A percentile compares a stretch with the other conserved stretches of the same genome.
phyloP scores from a whole-genome alignment of 345 rosid species.

The Conringia planisiliqua region DNA sequence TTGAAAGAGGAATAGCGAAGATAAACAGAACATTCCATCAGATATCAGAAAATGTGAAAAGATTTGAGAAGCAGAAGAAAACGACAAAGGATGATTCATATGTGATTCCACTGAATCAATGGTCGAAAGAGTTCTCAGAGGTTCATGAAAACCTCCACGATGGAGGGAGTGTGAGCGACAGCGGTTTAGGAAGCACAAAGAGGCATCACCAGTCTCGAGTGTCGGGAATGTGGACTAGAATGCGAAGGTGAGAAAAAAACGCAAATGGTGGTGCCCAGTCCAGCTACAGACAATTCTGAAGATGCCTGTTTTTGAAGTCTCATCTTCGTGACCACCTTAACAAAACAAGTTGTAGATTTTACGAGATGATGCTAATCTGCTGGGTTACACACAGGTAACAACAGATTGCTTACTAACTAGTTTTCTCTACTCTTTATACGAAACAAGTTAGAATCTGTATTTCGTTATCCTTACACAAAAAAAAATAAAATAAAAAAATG shows the following conservation, averaged over 20 bases:
- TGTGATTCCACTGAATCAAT: constrained; percentile 72
- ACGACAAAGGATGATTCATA: constrained; percentile 78
- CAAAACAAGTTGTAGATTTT: constrained; percentile 23
- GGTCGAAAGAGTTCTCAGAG: constrained; percentile 81
- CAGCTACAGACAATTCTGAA: constrained; percentile 17
- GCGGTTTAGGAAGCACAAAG: constrained; percentile 60
- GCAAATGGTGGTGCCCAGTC: background rate
- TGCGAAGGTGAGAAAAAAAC: constrained; percentile 34
- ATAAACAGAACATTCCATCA: constrained; percentile 79
- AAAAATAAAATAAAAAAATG: background rate
- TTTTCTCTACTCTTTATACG: constrained; percentile 8
- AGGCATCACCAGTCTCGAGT: constrained; percentile 47
- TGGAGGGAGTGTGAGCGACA: constrained; percentile 88
- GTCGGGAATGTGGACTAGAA: constrained; percentile 34
- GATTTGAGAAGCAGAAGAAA: constrained; percentile 62
- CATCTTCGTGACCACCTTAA: constrained; percentile 25
- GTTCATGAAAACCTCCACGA: constrained; percentile 58
- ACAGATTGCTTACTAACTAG: constrained; percentile 30
- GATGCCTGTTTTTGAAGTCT: constrained; percentile 14
- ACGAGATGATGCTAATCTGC: constrained; percentile 3
- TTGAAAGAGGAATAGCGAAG: constrained; percentile 90
- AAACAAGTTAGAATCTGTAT: constrained; percentile 17
- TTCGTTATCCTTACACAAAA: background rate
- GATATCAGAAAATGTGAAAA: constrained; percentile 88
- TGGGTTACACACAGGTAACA: constrained; percentile 29